Percentiles rank a stretch among this genome's conserved stretches.
Conservation (phyloP, 1,139 yeast species). For the Blastobotrys illinoisensis region DNA sequence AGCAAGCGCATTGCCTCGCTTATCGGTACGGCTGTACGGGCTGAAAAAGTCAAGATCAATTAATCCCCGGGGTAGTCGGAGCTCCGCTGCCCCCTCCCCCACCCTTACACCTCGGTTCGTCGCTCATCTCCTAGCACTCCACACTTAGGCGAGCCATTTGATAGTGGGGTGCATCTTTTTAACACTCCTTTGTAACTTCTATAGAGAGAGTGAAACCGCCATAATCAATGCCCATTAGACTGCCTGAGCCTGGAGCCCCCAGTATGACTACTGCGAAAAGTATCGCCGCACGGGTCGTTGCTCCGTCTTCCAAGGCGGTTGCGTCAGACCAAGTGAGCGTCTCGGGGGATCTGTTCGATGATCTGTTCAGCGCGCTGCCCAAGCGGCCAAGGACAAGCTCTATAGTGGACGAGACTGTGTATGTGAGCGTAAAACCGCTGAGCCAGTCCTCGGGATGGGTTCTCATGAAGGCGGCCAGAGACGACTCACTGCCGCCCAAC, state of each 20-base stretch:
- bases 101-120: not conserved
- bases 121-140: not conserved
- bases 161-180: not conserved
- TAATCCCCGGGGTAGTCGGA: not conserved
- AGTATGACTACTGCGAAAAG: not conserved
- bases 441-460: constrained; percentile 17
- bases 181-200: not conserved
- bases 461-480: constrained; percentile 16
- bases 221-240: not conserved
- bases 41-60: not conserved
- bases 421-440: constrained; percentile 15
- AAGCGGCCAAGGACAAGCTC: constrained; percentile 1
- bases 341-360: constrained; percentile 15
- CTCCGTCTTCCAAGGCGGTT: not conserved
- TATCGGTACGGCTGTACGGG: not conserved
- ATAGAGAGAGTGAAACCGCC: not conserved
- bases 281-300: not conserved
- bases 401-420: constrained; percentile 4
- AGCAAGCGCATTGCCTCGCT: not conserved
- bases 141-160: not conserved
- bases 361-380: constrained; percentile 8
- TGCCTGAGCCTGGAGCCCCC: not conserved
- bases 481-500: constrained; percentile 15
- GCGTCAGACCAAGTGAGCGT: constrained; percentile 7
- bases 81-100: not conserved